Base-by-base conservation (phyloP, 306 rosid species). In the Prunus salicina region DNA sequence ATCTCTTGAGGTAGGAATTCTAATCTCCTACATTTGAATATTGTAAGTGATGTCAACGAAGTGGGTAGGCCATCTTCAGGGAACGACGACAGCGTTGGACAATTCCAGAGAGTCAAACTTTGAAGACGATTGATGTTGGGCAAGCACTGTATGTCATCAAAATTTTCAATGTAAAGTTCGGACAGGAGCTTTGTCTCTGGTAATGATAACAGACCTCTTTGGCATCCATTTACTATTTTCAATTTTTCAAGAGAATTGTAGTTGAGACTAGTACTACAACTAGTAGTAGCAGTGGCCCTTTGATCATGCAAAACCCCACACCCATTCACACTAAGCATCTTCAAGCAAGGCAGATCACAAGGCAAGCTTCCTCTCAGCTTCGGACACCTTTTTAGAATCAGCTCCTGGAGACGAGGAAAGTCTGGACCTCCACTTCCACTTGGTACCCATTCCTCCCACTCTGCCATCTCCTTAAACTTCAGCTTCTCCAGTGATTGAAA, bases 71-170 rank as follows among this genome's bases (percentile, higher is more conserved):
- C 68, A 16, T 64, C 7, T 64, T 0, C 19, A 1, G 47, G 68
- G 22, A 64, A 32, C 0, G 46, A 64, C 25, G 8, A 18, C 12
- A 32, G 24, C 1, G 8, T 32, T 15, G 1, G 7, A n/a, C 13
- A 32, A 2, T 32, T 0, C 18, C 0, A 0, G 8, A 64, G 25
- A 2, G 0, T 3, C 45, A 32, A 32, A 0, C 0, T 0, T 8
- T 8, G 3, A 64, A 64, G 68, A 18, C 15, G 12, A 18, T 16
- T 27, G 67, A 41, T 28, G n/a, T 62, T 16, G 20, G 41, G 41
- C 45, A 62, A 62, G 45, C 67, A 62, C 0, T 28, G 11, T 62
- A 2, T 6, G 12, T 19, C 18, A 60, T 8, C 1, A 12, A 25
- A 60, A 12, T 4, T 0, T 4, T 0, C 10, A 60, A 60, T 60